Percentiles rank a stretch among this genome's conserved stretches.
Conservation (phyloP, 805 yeast species). For the Lipomyces chichibuensis region DNA sequence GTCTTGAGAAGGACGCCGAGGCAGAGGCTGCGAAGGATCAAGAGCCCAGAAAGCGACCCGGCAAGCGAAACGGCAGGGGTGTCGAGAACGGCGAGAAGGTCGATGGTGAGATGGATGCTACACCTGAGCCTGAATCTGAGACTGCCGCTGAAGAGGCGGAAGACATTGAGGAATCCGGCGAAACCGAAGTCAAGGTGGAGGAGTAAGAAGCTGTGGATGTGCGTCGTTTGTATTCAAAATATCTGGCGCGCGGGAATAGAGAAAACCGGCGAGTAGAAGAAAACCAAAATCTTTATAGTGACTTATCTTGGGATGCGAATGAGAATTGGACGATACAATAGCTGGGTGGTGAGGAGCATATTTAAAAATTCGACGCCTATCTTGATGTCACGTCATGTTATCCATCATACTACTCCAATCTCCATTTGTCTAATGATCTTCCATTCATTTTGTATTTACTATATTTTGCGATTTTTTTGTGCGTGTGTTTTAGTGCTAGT, state of each 20-base stretch:
- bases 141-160: conserved; percentile 27
- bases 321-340: not conserved
- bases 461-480: not conserved
- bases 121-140: conserved; percentile 27
- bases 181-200: not conserved
- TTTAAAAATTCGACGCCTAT: not conserved
- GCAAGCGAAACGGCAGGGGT: conserved; percentile 17
- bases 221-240: not conserved
- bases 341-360: not conserved
- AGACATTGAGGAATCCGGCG: conserved; percentile 7
- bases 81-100: conserved; percentile 5
- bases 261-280: not conserved
- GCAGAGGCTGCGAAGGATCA: conserved; percentile 30
- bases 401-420: not conserved
- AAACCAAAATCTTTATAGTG: not conserved
- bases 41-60: conserved; percentile 13
- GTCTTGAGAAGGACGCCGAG: conserved; percentile 59
- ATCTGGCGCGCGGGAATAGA: not conserved
- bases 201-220: not conserved
- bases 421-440: not conserved
- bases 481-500: not conserved
- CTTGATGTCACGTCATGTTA: not conserved
- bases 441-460: not conserved
- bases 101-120: conserved; percentile 4
- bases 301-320: not conserved